Evolutionary conservation across 139 green algal genomes (phyloP).

Genomic region (Asterochloris erici): DNA sequence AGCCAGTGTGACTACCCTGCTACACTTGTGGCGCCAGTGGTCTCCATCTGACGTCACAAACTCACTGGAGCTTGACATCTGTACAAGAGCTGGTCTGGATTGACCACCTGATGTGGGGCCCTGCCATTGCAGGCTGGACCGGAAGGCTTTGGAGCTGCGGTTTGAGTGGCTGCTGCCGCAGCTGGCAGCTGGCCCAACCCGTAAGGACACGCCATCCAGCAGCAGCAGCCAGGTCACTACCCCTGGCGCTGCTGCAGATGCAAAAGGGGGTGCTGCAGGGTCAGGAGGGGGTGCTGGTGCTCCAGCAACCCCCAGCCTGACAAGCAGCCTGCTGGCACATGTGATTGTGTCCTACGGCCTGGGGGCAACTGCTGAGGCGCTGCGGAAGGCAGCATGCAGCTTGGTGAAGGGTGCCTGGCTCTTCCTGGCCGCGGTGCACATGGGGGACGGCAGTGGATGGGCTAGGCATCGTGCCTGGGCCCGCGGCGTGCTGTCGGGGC

Average conservation of each 20-base stretch:
- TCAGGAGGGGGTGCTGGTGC: too few species aligned
- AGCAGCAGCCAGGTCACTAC: not conserved
- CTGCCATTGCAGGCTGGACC: conserved; percentile 7
- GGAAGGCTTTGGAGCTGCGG: not conserved
- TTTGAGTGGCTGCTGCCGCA: conserved; percentile 4
- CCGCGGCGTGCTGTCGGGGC: not conserved
- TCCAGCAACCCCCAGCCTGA: not conserved
- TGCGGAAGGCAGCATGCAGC: not conserved
- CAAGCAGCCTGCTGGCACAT: conserved; percentile 1
- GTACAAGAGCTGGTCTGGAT: not conserved
- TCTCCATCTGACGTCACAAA: not conserved
- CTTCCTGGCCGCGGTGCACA: not conserved
- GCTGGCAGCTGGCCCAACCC: not conserved
- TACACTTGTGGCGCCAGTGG: not conserved
- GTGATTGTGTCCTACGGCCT: not conserved
- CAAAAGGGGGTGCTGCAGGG: too few species aligned
- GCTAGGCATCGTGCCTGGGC: not conserved
- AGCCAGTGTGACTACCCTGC: not conserved
- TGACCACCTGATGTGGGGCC: not conserved
- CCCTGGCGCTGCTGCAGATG: not conserved
- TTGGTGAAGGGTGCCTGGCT: conserved; percentile 6
- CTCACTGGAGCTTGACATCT: not conserved
- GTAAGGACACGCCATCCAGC: not conserved
- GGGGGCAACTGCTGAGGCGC: not conserved
- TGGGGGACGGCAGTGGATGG: not conserved